Evolutionary conservation across 2,329 filamentous ascomycete species (phyloP).

Genomic region (Neopestalotiopsis clavispora): DNA sequence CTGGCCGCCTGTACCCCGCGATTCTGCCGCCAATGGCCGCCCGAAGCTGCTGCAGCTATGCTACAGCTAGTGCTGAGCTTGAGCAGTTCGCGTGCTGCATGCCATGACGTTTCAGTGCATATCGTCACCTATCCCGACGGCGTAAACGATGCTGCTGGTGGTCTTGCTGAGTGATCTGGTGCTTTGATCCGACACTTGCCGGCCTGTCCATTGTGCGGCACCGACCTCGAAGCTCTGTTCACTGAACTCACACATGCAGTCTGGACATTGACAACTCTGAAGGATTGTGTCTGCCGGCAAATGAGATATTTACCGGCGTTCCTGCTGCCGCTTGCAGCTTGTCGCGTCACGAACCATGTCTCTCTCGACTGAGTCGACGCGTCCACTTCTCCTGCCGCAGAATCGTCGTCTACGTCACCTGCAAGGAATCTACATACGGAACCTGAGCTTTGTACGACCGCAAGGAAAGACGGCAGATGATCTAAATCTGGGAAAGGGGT

Average conservation of each 20-base stretch:
- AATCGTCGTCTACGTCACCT: slow-evolving; percentile 91
- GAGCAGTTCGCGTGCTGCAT: background rate
- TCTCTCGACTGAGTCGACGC: slow-evolving; percentile 18
- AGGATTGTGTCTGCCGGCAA: background rate
- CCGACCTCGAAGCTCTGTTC: background rate
- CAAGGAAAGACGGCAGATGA: slow-evolving; percentile 74
- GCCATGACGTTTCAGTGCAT: slow-evolving; percentile 15
- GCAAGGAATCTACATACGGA: slow-evolving; percentile 84
- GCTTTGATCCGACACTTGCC: background rate
- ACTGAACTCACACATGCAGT: background rate
- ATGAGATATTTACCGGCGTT: slow-evolving; percentile 7
- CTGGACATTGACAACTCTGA: background rate
- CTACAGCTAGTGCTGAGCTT: background rate
- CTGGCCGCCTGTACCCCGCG: slow-evolving; percentile 7
- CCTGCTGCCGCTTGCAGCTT: slow-evolving; percentile 11
- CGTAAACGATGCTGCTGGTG: background rate
- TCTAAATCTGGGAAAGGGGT: slow-evolving; percentile 74
- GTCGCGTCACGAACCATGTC: slow-evolving; percentile 16
- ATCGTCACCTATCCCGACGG: background rate
- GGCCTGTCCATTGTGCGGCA: background rate
- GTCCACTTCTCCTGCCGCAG: slow-evolving; percentile 58
- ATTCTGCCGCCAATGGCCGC: slow-evolving; percentile 18
- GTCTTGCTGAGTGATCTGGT: background rate
- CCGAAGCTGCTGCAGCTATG: background rate
- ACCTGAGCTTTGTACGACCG: slow-evolving; percentile 71